Percentiles rank a stretch among this genome's conserved stretches.
phyloP scores from a whole-genome alignment of 768 basidiomycete genomes.

The Tulasnella sp. region DNA sequence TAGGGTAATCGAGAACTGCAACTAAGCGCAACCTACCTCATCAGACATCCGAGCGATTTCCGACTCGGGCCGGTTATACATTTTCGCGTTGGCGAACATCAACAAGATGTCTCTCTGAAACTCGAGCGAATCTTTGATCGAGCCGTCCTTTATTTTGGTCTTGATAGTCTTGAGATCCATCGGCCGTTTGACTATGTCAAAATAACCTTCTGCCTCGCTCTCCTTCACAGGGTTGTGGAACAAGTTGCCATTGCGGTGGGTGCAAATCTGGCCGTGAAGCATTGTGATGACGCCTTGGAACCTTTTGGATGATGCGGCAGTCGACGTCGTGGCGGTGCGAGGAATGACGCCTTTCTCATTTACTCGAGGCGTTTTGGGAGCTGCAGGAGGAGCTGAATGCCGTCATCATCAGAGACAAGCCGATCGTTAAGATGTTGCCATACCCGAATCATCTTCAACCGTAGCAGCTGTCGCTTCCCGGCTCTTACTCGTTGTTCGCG shows the following conservation, averaged over 20 bases:
- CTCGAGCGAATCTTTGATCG: constrained; percentile 75
- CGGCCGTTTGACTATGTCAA: constrained; percentile 87
- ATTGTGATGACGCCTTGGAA: constrained; percentile 80
- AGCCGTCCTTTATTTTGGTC: constrained; percentile 74
- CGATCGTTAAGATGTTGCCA: neutral
- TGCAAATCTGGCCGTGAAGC: constrained; percentile 76
- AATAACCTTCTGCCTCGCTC: constrained; percentile 86
- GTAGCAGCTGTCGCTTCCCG: neutral
- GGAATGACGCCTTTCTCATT: constrained; percentile 9
- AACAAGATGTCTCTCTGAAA: constrained; percentile 86
- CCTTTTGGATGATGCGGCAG: constrained; percentile 45
- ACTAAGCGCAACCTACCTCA: constrained; percentile 57
- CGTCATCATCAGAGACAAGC: neutral
- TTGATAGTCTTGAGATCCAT: constrained; percentile 96
- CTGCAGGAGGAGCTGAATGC: neutral
- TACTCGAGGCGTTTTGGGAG: neutral
- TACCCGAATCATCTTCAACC: constrained; percentile 34
- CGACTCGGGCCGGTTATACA: constrained; percentile 86
- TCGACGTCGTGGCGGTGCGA: constrained; percentile 26
- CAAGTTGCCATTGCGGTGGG: constrained; percentile 83
- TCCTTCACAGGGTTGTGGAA: constrained; percentile 88
- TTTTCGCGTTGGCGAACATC: constrained; percentile 97
- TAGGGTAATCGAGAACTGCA: neutral
- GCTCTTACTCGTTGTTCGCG: neutral
- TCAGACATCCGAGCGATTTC: constrained; percentile 89